Conservation (phyloP, 2,329 filamentous ascomycete genomes). For the Sphaerulina musiva region DNA sequence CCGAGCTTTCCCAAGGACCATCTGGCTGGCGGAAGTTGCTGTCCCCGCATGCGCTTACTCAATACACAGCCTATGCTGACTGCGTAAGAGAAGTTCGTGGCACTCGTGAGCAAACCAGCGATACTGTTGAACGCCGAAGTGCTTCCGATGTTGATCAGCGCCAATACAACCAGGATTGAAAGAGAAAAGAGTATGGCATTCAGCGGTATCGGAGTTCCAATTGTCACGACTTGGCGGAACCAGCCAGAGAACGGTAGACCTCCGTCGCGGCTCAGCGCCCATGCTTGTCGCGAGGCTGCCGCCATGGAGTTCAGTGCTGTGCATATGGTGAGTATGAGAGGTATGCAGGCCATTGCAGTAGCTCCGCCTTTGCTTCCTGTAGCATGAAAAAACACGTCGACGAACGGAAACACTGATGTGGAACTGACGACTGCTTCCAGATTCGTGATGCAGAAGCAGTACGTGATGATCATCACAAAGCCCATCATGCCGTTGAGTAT, state of each 20-base stretch:
- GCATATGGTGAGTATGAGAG: slow-evolving; percentile 9
- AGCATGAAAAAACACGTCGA: slow-evolving; percentile 28
- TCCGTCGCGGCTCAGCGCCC: slow-evolving; percentile 37
- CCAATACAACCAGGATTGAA: slow-evolving; percentile 23
- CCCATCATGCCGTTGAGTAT: slow-evolving; percentile 42
- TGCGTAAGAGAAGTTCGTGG: slow-evolving; percentile 13
- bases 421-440: slow-evolving; percentile 24
- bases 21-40: slow-evolving; percentile 14
- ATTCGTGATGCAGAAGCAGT: slow-evolving; percentile 38
- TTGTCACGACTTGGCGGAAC: slow-evolving; percentile 8
- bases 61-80: slow-evolving; percentile 16
- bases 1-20: slow-evolving; percentile 14
- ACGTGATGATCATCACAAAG: slow-evolving; percentile 38
- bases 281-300: slow-evolving; percentile 37
- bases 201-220: slow-evolving; percentile 18
- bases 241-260: slow-evolving; percentile 35
- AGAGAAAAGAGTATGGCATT: slow-evolving; percentile 20
- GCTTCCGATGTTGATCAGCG: slow-evolving; percentile 32
- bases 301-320: slow-evolving; percentile 28
- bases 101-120: slow-evolving; percentile 29
- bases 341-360: slow-evolving; percentile 12
- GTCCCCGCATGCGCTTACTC: slow-evolving; percentile 11
- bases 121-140: slow-evolving; percentile 39
- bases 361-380: slow-evolving; percentile 10
- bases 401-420: slow-evolving; percentile 30